Conservation (phyloP, 805 yeast genomes). For the Candida silvicultrix region DNA sequence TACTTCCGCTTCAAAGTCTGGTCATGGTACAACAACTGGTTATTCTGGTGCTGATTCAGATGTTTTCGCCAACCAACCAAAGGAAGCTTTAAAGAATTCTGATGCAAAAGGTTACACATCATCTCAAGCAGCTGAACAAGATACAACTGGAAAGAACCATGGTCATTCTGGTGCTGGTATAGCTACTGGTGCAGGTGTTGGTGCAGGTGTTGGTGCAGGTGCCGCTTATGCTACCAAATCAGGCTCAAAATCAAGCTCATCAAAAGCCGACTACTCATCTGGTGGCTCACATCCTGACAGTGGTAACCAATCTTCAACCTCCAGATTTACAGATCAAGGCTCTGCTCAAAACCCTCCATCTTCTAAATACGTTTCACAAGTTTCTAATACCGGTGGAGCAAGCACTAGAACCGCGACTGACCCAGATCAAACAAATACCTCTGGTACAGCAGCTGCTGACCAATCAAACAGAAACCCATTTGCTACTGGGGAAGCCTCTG, state of each 20-base stretch:
- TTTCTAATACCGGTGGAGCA: not conserved
- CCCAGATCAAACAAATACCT: too few relatives aligned
- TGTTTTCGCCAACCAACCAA: slow-evolving; percentile 6
- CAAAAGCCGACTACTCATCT: not conserved
- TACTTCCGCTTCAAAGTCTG: not conserved
- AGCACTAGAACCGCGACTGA: not conserved
- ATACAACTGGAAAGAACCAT: not conserved
- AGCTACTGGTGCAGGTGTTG: slow-evolving; percentile 1
- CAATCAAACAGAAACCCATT: not conserved
- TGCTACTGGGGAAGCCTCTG: not conserved
- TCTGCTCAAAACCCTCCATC: not conserved
- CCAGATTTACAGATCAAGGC: not conserved
- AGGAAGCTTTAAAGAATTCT: not conserved
- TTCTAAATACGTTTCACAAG: not conserved
- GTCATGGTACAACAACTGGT: slow-evolving; percentile 6
- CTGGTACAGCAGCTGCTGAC: not conserved
- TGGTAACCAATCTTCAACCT: not conserved
- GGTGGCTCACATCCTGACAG: not conserved
- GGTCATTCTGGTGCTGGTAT: slow-evolving; percentile 1
- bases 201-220: slow-evolving; percentile 1
- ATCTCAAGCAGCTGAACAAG: not conserved
- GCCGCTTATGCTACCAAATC: not conserved
- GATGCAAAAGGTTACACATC: not conserved
- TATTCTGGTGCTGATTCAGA: slow-evolving; percentile 6
- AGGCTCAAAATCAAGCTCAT: slow-evolving; percentile 1